phyloP scores from a whole-genome alignment of 768 basidiomycete genomes.

The Xerocomellus amylosporus region DNA sequence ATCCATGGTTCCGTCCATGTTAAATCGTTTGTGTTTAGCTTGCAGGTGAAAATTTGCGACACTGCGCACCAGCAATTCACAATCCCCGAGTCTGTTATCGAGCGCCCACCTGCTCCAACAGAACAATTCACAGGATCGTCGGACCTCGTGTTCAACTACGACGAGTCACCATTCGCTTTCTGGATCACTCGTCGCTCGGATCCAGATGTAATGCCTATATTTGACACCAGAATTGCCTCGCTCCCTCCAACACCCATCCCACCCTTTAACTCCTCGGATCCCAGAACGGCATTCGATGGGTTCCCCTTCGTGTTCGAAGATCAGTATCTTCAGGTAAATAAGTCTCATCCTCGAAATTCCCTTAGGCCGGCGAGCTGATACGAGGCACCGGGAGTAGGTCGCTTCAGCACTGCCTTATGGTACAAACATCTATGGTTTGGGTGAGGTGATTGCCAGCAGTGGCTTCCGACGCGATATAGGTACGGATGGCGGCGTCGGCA shows the following conservation, averaged over 20 bases:
- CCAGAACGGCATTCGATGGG: conserved; percentile 54
- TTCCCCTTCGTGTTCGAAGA: conserved; percentile 78
- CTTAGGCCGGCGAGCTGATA: background rate
- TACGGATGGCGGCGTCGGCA: conserved; percentile 46
- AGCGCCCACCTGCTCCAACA: conserved; percentile 39
- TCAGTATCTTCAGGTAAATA: conserved; percentile 65
- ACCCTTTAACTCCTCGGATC: conserved; percentile 50
- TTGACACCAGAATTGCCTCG: conserved; percentile 65
- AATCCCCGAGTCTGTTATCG: conserved; percentile 53
- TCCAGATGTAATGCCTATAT: conserved; percentile 53
- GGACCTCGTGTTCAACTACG: conserved; percentile 69
- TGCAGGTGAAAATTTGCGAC: conserved; percentile 70
- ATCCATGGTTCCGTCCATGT: background rate
- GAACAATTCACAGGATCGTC: conserved; percentile 40
- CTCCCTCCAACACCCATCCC: conserved; percentile 59
- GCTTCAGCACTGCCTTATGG: conserved; percentile 62
- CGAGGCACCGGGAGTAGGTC: conserved; percentile 37
- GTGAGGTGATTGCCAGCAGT: conserved; percentile 67
- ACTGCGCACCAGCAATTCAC: conserved; percentile 60
- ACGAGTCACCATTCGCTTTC: conserved; percentile 66
- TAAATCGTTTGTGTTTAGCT: conserved; percentile 33
- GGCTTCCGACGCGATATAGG: conserved; percentile 65
- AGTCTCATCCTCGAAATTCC: background rate
- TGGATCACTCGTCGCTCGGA: conserved; percentile 73
- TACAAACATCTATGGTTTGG: conserved; percentile 76